A percentile compares a stretch with the other conserved stretches of the same genome.
These are phyloP conservation scores for Clavariopsis aquatica DNA, from an alignment of 495 filamentous ascomycete genomes.

Conservation along the genomic window DNA sequence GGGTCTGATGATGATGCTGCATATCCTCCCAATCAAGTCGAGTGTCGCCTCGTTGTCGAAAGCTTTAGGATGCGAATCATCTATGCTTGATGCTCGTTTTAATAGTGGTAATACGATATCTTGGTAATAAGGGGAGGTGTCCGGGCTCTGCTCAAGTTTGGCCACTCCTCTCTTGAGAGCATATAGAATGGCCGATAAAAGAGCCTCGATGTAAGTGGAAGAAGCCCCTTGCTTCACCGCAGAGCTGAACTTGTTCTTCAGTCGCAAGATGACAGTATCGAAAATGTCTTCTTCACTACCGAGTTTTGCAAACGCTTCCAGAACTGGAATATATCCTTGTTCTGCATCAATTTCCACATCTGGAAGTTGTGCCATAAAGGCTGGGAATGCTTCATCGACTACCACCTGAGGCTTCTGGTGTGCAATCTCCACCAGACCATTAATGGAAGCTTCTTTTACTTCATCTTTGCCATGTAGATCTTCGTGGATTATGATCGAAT, in stretches of 20 bases:
- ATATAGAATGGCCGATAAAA: slow-evolving; percentile 66
- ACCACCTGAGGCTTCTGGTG: slow-evolving; percentile 67
- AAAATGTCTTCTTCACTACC: slow-evolving; percentile 66
- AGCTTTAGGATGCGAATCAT: slow-evolving; percentile 39
- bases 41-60: slow-evolving; percentile 53
- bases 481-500: slow-evolving; percentile 65
- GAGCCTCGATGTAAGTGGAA: slow-evolving; percentile 57
- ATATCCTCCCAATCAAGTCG: slow-evolving; percentile 64
- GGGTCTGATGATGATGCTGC: slow-evolving; percentile 60
- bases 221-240: slow-evolving; percentile 59
- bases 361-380: slow-evolving; percentile 70
- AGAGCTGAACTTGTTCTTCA: slow-evolving; percentile 65
- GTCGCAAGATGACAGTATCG: slow-evolving; percentile 65
- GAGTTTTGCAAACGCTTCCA: slow-evolving; percentile 70
- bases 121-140: slow-evolving; percentile 60
- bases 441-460: slow-evolving; percentile 64
- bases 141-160: slow-evolving; percentile 51
- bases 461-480: slow-evolving; percentile 59
- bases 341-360: slow-evolving; percentile 52
- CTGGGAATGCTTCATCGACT: slow-evolving; percentile 70
- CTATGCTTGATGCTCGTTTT: slow-evolving; percentile 21
- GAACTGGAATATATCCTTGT: slow-evolving; percentile 55
- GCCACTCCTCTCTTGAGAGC: slow-evolving; percentile 57
- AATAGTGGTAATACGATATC: slow-evolving; percentile 57
- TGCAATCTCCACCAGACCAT: slow-evolving; percentile 63